A percentile compares a stretch with the other conserved stretches of the same genome.
These are phyloP conservation scores for Lentinula aciculospora DNA, from an alignment of 768 basidiomycete genomes.

Conservation along the genomic window DNA sequence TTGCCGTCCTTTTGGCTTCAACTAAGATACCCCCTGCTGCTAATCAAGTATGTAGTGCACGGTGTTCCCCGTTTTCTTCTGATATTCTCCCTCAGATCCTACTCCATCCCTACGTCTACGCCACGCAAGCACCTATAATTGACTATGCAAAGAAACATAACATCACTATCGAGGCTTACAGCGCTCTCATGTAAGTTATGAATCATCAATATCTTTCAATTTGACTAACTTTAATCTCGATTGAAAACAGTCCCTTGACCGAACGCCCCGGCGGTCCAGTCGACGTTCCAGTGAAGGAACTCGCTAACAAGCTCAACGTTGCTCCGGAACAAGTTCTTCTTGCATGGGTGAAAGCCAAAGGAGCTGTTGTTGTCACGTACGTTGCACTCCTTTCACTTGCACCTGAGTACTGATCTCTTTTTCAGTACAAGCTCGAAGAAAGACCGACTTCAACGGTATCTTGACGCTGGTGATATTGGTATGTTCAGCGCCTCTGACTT, in stretches of 20 bases:
- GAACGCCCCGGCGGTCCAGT: conserved; percentile 58
- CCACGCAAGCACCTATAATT: conserved; percentile 37
- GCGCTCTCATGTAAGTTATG: conserved; percentile 36
- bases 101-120: conserved; percentile 56
- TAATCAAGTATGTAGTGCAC: conserved; percentile 59
- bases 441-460: conserved; percentile 60
- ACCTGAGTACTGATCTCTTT: not conserved
- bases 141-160: conserved; percentile 41
- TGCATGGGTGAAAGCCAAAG: conserved; percentile 64
- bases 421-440: conserved; percentile 55
- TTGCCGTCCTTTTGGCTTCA: conserved; percentile 58
- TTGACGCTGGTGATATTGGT: conserved; percentile 58
- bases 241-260: conserved; percentile 45
- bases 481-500: conserved; percentile 9
- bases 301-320: conserved; percentile 47
- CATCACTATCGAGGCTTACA: conserved; percentile 53
- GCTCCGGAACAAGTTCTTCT: conserved; percentile 65
- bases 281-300: conserved; percentile 45
- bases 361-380: conserved; percentile 63
- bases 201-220: not conserved
- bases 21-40: conserved; percentile 59
- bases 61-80: not conserved
- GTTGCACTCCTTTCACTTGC: conserved; percentile 11
- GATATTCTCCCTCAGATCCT: conserved; percentile 28
- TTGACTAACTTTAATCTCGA: not conserved